Conservation (phyloP, 192 early-diverging fungal genomes). For the Backusella macrospora region DNA sequence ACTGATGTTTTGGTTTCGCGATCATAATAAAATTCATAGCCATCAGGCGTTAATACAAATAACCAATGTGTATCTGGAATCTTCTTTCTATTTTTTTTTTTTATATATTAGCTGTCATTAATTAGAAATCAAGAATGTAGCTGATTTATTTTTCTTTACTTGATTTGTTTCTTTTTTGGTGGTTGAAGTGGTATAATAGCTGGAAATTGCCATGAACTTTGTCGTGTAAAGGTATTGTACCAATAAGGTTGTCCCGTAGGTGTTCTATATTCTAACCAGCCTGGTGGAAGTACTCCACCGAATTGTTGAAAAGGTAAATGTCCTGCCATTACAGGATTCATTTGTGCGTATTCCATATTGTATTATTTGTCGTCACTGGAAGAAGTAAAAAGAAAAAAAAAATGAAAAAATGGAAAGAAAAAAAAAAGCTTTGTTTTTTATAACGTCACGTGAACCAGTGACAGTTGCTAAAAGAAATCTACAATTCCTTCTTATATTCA, state of each 20-base stretch:
- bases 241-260: slow-evolving; percentile 71
- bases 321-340: background rate
- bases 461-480: too few species aligned
- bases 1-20: slow-evolving; percentile 64
- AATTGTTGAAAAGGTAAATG: background rate
- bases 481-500: too few species aligned
- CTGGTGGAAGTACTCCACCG: slow-evolving; percentile 45
- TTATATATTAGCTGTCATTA: too few species aligned
- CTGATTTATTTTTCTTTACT: slow-evolving; percentile 45
- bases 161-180: slow-evolving; percentile 23
- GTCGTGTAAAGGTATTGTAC: slow-evolving; percentile 69
- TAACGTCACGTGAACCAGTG: too few species aligned
- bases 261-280: slow-evolving; percentile 65
- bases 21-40: slow-evolving; percentile 81
- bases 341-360: slow-evolving; percentile 1
- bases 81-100: slow-evolving; percentile 47
- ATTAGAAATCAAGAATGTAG: slow-evolving; percentile 37
- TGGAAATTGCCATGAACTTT: slow-evolving; percentile 72
- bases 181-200: slow-evolving; percentile 20
- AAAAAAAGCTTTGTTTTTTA: too few species aligned
- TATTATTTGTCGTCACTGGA: too few species aligned
- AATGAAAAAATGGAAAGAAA: background rate
- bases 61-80: slow-evolving; percentile 74
- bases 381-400: background rate
- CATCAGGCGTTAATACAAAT: slow-evolving; percentile 67